Evolutionary conservation across 2,329 filamentous ascomycete genomes (phyloP), one percentile per base, ranked within the genome.

Genomic region (Kalaharituber pfeilii): DNA sequence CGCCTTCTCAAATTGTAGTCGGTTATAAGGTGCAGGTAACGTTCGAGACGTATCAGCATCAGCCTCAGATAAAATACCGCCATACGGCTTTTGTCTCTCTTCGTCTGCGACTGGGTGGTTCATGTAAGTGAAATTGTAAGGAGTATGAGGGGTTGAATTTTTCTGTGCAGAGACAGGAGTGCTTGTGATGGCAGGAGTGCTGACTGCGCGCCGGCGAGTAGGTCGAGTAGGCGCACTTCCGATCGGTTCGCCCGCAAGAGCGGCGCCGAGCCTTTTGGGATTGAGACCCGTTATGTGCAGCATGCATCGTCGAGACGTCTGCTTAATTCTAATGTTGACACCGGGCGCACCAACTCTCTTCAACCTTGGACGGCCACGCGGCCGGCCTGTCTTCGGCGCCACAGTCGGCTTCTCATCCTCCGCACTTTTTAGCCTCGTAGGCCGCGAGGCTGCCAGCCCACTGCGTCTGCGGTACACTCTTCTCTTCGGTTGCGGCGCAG

Each of bases 31-130:
- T 29, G 79, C 77, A 0, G 91, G 91, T 36, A 94, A 75, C 0
- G 91, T 96, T 64, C 85, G 85, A 1, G 84, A 81, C 0, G 91
- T 98, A 65, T 96, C 89, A 1, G 88, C 88, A 67, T 98, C 89
- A 0, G 75, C 74, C 67, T 96, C 89, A 0, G 78, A 84, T 26
- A 98, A 73, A 51, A 98, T 94, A 1, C 91, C 91, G 26, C 91
- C 91, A 61, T 96, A 98, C 0, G 91, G 91, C 66, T 94, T 96
- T 50, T 84, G 84, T 67, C 93, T 94, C 36, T 80, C 72, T 63
- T 96, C 88, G 56, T 95, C 88, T 18, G 55, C 29, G 18, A 26
- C 26, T n/a, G 20, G n/a, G 24, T 22, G n/a, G 15, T 49, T 49
- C 44, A 26, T 49, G 24, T 18, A 22, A 28, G 47, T 26, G 13